Conservation (phyloP, 2,329 filamentous ascomycete species). For the Calonectria naviculata region DNA sequence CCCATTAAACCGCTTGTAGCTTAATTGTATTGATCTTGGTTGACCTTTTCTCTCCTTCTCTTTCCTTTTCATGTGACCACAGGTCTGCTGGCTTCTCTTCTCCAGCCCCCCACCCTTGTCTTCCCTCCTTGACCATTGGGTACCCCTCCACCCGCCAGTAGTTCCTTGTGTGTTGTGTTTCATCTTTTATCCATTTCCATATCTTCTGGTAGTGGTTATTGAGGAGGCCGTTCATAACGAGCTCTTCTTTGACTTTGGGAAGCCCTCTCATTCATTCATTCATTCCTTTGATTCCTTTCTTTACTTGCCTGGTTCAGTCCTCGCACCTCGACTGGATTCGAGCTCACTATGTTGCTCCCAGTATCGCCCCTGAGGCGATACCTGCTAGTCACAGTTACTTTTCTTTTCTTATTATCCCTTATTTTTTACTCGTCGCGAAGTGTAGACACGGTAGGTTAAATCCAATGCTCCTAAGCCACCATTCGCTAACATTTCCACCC, state of each 20-base stretch:
- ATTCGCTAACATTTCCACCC: not conserved
- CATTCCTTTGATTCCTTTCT: not conserved
- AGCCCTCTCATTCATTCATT: not conserved
- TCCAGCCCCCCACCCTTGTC: not conserved
- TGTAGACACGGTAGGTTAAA: conserved; percentile 10
- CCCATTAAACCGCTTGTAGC: not conserved
- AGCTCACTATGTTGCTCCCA: conserved; percentile 10
- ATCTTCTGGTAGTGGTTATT: not conserved
- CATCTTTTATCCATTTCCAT: not conserved
- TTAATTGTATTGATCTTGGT: not conserved
- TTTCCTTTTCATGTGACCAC: not conserved
- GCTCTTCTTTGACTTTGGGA: not conserved
- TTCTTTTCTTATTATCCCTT: conserved; percentile 2
- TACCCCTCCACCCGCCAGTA: not conserved
- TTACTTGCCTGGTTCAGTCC: too few relatives aligned
- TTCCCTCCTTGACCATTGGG: too few relatives aligned
- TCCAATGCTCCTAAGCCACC: not conserved
- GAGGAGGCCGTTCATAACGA: not conserved
- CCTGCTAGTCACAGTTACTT: conserved; percentile 10
- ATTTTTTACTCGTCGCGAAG: conserved; percentile 8
- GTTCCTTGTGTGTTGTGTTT: not conserved
- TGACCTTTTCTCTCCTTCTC: not conserved
- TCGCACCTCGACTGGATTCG: not conserved
- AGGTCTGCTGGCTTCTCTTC: not conserved
- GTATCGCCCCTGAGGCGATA: conserved; percentile 9